Evolutionary conservation across 805 yeast species (phyloP), one percentile per base, ranked within the genome.

Genomic region (Starmerella apis): DNA sequence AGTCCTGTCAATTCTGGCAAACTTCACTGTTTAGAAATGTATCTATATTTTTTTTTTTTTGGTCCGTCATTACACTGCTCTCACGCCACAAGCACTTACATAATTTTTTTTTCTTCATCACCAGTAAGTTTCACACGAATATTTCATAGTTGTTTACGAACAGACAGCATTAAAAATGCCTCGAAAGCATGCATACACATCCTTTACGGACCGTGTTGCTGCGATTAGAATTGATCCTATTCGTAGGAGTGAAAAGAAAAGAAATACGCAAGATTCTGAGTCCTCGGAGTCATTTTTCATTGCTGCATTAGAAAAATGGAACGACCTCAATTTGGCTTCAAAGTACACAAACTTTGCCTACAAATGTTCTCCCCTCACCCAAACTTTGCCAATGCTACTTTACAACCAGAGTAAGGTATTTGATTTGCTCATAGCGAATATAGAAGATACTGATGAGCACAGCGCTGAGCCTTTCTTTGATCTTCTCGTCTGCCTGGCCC

Each of bases 141-240:
- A 14, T n/a, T 22, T 20, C n/a, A n/a, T 3, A 13, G 16, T 27
- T 37, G 14, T 37, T 20, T 23, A 37, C 41, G 18, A 37, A 37
- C 27, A 22, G 16, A 10, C 5, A 14, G 27, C 14, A 37, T 22
- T 7, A 16, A 13, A 16, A 9, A 52, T 52, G 56, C 48, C 38
- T 5, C 51, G 56, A 14, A 51, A 50, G 30, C 59, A 54, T 38
- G 49, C 53, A 18, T 86, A 74, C 62, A 68, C 78, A 37, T 84
- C 95, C 0, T 92, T 90, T 64, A 78, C 81, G 55, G 94, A 88
- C 58, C 75, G 94, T 50, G 78, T 88, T 18, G 96, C 90, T 55
- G 70, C 83, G 18, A 77, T 90, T 51, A 81, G 81, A 60, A 86
- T 92, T 48, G 95, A 84, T 65, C 86, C 96, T 4, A 58, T 68